A percentile compares a stretch with the other conserved stretches of the same genome.
phyloP scores from a whole-genome alignment of 164 flowering plant species.

The Tetrastigma voinierianum region DNA sequence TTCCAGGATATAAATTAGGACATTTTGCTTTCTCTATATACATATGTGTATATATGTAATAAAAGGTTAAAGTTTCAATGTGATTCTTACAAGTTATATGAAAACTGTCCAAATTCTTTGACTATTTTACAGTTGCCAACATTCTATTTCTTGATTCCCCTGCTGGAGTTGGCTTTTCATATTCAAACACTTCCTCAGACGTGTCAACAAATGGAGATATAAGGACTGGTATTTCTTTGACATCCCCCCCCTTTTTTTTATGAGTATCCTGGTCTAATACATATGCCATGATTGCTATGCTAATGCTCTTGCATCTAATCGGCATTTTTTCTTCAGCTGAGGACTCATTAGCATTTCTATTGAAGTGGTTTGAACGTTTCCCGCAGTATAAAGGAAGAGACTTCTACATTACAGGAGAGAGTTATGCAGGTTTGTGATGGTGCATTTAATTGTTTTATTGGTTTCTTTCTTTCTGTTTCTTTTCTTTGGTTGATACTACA shows the following conservation, averaged over 20 bases:
- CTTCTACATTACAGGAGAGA: conserved; percentile 77
- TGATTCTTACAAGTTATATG: neutral
- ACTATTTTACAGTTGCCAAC: conserved; percentile 68
- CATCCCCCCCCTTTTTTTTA: neutral
- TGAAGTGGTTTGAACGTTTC: conserved; percentile 78
- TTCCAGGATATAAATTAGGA: too few species aligned
- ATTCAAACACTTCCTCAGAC: conserved; percentile 71
- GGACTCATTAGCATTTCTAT: conserved; percentile 64
- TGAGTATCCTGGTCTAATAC: neutral
- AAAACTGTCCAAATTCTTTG: conserved; percentile 1
- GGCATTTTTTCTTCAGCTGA: conserved; percentile 42
- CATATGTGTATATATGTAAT: too few species aligned
- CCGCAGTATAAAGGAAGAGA: conserved; percentile 79
- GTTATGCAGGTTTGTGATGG: conserved; percentile 68
- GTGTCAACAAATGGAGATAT: conserved; percentile 65
- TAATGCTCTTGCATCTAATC: neutral
- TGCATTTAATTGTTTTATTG: neutral
- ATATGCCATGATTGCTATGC: neutral
- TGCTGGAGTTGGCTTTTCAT: conserved; percentile 89
- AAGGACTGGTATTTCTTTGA: conserved; percentile 58
- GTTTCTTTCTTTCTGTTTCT: neutral
- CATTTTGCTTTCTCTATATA: too few species aligned
- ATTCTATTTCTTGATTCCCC: conserved; percentile 82
- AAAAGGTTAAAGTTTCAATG: too few species aligned
- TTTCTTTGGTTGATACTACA: too few species aligned